Percentiles rank a stretch among this genome's conserved stretches.
These are phyloP conservation scores for Luvunga scandens DNA, from an alignment of 345 rosid species.

Conservation along the genomic window DNA sequence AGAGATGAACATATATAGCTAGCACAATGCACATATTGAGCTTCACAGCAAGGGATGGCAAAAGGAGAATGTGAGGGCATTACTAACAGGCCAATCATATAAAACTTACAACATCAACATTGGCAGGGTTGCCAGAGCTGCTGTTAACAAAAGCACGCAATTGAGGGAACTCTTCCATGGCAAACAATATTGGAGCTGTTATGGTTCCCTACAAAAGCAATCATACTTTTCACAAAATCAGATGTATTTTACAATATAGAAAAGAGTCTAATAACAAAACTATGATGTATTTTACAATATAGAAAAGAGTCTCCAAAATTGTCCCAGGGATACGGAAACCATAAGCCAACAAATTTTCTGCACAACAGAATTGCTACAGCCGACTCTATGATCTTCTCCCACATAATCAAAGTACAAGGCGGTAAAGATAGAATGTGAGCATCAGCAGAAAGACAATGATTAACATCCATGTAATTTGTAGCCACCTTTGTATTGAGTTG, in stretches of 20 bases:
- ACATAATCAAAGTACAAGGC: not conserved
- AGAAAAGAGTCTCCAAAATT: not conserved
- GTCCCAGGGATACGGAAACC: not conserved
- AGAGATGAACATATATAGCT: not conserved
- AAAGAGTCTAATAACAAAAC: too few species aligned
- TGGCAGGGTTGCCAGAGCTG: constrained; percentile 13
- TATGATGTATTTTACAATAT: not conserved
- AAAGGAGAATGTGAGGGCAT: not conserved
- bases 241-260: not conserved
- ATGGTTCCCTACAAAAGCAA: constrained; percentile 28
- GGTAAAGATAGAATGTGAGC: not conserved
- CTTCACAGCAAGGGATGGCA: too few species aligned
- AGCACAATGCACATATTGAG: not conserved
- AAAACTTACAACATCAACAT: constrained; percentile 58
- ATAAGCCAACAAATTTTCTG: not conserved
- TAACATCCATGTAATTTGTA: not conserved
- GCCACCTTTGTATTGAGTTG: not conserved
- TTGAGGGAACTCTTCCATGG: constrained; percentile 43
- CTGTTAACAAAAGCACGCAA: constrained; percentile 20
- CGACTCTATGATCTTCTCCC: not conserved
- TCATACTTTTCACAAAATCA: constrained; percentile 30
- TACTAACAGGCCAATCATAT: not conserved
- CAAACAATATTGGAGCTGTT: constrained; percentile 39
- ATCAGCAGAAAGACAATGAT: not conserved
- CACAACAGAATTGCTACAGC: not conserved